Conservation (phyloP, 192 early-diverging fungal species). For the Umbelopsis vinacea region DNA sequence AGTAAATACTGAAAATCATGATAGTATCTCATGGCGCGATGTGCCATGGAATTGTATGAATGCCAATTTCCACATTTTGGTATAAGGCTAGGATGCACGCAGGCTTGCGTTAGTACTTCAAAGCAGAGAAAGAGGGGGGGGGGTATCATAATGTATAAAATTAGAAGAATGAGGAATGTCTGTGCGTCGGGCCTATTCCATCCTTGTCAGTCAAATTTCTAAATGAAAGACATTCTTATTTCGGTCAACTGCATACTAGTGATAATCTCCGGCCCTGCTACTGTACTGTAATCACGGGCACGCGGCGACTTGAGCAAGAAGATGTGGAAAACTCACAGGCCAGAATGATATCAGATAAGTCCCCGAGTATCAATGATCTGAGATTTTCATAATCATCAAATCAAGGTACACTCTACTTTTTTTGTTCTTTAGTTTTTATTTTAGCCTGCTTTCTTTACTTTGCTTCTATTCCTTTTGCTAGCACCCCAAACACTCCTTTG, state of each 20-base stretch:
- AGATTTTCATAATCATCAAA: not conserved
- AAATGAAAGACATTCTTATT: conserved; percentile 19
- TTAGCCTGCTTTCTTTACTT: not conserved
- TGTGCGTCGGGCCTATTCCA: conserved; percentile 1
- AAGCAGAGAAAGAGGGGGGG: not conserved
- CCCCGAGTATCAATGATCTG: not conserved
- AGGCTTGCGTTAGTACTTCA: no score
- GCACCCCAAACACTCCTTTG: not conserved
- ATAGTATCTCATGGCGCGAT: no score
- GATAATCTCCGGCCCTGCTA: conserved; percentile 11
- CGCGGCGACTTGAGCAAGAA: not conserved
- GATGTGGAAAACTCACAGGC: not conserved
- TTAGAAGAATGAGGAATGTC: conserved; percentile 15
- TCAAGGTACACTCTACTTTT: not conserved
- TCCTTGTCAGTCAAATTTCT: conserved; percentile 13
- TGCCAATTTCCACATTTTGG: no score
- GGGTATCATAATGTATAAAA: not conserved
- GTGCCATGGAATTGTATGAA: no score
- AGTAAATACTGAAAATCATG: no score
- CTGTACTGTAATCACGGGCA: not conserved
- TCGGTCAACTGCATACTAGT: conserved; percentile 4
- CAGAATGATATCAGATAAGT: not conserved
- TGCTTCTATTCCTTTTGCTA: not conserved
- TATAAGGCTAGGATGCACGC: no score
- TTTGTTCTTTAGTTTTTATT: not conserved